These are phyloP conservation scores for Orbilia brochopaga DNA, from an alignment of 2,329 filamentous ascomycete species.

Conservation along the genomic window DNA sequence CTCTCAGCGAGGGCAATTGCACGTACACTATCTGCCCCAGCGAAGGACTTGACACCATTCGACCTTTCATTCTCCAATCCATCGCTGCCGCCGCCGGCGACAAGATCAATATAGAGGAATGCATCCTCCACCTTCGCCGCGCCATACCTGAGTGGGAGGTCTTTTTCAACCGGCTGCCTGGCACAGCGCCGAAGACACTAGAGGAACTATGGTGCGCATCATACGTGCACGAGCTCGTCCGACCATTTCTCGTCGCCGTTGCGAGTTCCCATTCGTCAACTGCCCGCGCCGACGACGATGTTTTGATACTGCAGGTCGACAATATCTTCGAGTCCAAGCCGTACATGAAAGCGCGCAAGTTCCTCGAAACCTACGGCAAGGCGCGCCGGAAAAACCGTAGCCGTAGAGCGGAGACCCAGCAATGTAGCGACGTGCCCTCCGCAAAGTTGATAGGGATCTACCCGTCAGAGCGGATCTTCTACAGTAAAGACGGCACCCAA, in stretches of 20 bases:
- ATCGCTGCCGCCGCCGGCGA: background rate
- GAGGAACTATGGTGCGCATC: slow-evolving; percentile 35
- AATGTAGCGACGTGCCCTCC: background rate
- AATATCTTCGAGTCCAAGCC: slow-evolving; percentile 49
- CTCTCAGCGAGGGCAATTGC: background rate
- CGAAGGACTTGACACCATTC: slow-evolving; percentile 11
- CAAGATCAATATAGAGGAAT: slow-evolving; percentile 7
- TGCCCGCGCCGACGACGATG: background rate
- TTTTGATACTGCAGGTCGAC: slow-evolving; percentile 40
- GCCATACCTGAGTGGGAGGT: slow-evolving; percentile 16
- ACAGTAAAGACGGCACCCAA: slow-evolving; percentile 25
- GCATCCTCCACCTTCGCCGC: slow-evolving; percentile 5
- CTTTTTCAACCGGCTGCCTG: slow-evolving; percentile 9
- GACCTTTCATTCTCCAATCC: slow-evolving; percentile 14
- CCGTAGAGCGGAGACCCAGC: background rate
- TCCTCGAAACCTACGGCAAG: slow-evolving; percentile 32
- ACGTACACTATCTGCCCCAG: slow-evolving; percentile 12
- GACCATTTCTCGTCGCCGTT: slow-evolving; percentile 16
- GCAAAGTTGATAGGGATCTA: slow-evolving; percentile 39
- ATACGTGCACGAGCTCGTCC: slow-evolving; percentile 35
- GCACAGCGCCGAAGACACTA: slow-evolving; percentile 19
- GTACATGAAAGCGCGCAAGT: slow-evolving; percentile 40
- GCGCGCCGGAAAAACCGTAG: background rate
- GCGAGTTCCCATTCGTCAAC: background rate
- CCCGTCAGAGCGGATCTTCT: slow-evolving; percentile 43